A percentile compares a stretch with the other conserved stretches of the same genome.
Conservation (phyloP, 352 stramenopile genomes). For the Globisporangium parvum region DNA sequence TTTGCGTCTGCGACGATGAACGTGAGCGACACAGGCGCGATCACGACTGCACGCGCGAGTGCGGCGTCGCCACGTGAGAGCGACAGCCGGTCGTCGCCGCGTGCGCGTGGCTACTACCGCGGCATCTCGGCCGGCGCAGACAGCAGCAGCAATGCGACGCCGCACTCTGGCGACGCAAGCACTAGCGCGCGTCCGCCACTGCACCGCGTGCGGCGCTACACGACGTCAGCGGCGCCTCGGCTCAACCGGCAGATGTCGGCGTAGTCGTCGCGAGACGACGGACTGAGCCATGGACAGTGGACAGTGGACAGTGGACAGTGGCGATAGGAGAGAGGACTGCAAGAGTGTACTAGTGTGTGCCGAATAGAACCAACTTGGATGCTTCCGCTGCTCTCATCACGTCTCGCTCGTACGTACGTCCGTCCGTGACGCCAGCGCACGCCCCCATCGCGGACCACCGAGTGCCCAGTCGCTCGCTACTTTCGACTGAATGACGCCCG, state of each 20-base stretch:
- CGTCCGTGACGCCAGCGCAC: too few relatives aligned
- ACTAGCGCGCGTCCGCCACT: constrained; percentile 6
- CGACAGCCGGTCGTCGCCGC: not conserved
- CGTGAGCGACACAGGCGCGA: not conserved
- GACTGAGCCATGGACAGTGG: not conserved
- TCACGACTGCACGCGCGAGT: not conserved
- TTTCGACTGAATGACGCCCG: constrained; percentile 9
- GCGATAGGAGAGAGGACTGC: not conserved
- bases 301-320: not conserved
- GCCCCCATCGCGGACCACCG: too few relatives aligned
- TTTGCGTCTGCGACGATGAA: constrained; percentile 39
- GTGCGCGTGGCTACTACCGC: not conserved
- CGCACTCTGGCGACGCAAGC: constrained; percentile 15
- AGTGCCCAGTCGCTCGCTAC: constrained; percentile 4
- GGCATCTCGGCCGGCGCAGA: constrained; percentile 8
- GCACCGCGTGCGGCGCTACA: constrained; percentile 41
- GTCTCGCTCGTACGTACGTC: too few relatives aligned
- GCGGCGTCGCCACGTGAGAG: not conserved
- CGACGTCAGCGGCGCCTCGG: constrained; percentile 9
- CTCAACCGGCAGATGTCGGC: constrained; percentile 22
- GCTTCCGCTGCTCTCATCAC: not conserved
- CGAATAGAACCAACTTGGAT: not conserved
- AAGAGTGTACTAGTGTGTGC: too few relatives aligned
- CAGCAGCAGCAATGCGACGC: constrained; percentile 18
- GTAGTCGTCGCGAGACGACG: constrained; percentile 1